These are phyloP conservation scores for Bryoerythrophyllum caledonicum DNA, from an alignment of 225 moss, liverwort and hornwort species.

Conservation along the genomic window DNA sequence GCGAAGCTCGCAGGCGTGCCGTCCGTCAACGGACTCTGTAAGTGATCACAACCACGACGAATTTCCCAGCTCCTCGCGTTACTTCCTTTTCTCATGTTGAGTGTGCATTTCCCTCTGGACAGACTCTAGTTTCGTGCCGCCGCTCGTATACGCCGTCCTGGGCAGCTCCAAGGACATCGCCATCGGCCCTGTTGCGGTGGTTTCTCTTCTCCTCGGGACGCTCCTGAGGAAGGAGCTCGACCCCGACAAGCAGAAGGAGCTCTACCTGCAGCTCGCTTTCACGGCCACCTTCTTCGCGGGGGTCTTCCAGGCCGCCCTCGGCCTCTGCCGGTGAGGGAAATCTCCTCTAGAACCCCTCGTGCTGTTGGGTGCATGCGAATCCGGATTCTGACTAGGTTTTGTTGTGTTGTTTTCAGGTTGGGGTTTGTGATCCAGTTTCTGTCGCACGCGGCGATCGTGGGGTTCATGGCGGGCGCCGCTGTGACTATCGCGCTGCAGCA, in stretches of 20 bases:
- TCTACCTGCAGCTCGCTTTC: constrained; percentile 47
- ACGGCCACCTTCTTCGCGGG: constrained; percentile 75
- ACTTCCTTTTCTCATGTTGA: not conserved
- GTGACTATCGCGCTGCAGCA: constrained; percentile 82
- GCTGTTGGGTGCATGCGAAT: not conserved
- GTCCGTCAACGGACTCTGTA: constrained; percentile 56
- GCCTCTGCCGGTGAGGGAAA: constrained; percentile 45
- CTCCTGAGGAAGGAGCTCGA: constrained; percentile 37
- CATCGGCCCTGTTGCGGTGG: constrained; percentile 78
- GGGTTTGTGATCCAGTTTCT: constrained; percentile 89
- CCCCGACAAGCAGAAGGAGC: constrained; percentile 5
- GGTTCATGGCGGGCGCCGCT: constrained; percentile 95
- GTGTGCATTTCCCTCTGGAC: too few relatives aligned
- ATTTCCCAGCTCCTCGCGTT: not conserved
- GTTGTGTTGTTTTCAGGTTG: constrained; percentile 37
- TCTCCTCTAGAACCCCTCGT: not conserved
- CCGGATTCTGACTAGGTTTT: not conserved
- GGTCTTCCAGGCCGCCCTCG: constrained; percentile 54
- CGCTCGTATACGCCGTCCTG: constrained; percentile 53
- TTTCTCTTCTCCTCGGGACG: constrained; percentile 63
- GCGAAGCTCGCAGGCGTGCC: constrained; percentile 60
- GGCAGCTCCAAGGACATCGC: constrained; percentile 71
- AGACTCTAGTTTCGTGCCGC: constrained; percentile 84
- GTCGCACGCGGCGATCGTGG: constrained; percentile 81
- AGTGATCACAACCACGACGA: not conserved